Conservation (phyloP, 257 asterid species). For the Verbascum thapsus region DNA sequence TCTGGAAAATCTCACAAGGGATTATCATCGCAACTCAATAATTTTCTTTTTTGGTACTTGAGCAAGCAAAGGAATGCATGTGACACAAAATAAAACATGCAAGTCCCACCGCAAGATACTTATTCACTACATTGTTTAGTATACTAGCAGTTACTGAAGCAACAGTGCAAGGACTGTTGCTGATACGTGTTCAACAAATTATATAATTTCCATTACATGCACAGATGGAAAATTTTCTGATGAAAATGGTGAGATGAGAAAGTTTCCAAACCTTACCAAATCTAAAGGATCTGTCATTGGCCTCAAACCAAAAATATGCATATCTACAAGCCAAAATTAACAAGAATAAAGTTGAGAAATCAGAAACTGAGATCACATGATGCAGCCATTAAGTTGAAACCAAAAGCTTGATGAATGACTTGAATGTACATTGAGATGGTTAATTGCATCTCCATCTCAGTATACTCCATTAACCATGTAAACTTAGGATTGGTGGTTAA, state of each 20-base stretch:
- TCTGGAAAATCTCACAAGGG: no score
- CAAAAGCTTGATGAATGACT: no score
- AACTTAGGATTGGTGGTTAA: neutral
- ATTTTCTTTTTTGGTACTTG: no score
- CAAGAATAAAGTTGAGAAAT: slow-evolving; percentile 32
- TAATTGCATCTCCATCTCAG: no score
- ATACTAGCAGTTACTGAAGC: slow-evolving; percentile 23
- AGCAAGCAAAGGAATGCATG: neutral
- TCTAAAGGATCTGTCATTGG: slow-evolving; percentile 83
- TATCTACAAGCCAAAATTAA: slow-evolving; percentile 66
- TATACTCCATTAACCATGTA: no score
- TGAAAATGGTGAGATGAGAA: slow-evolving; percentile 29
- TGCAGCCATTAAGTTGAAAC: no score
- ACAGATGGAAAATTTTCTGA: slow-evolving; percentile 1
- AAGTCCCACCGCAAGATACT: slow-evolving; percentile 14
- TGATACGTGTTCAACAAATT: neutral
- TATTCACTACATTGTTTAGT: neutral
- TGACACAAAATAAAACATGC: neutral
- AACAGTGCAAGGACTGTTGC: slow-evolving; percentile 13
- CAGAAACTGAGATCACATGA: slow-evolving; percentile 27
- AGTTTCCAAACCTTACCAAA: slow-evolving; percentile 65
- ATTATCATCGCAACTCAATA: no score
- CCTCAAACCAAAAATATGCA: slow-evolving; percentile 85
- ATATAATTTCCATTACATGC: neutral
- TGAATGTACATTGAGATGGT: no score